Conservation (phyloP, 805 yeast species). For the Isabelozyma pseudorhagii region DNA sequence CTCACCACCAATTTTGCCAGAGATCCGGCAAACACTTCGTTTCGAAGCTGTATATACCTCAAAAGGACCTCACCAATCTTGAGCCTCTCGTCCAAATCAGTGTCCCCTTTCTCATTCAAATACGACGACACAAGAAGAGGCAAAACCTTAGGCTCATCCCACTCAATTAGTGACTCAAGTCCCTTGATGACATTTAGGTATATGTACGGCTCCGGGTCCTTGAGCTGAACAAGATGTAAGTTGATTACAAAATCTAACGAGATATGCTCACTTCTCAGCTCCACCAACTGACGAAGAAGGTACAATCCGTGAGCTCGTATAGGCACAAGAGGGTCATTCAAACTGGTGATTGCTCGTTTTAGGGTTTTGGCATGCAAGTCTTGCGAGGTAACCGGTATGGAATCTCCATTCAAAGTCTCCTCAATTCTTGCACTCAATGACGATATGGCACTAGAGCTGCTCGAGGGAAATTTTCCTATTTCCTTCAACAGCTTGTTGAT, state of each 20-base stretch:
- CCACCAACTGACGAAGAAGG: slow-evolving; percentile 54
- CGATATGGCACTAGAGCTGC: slow-evolving; percentile 9
- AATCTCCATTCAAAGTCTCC: slow-evolving; percentile 23
- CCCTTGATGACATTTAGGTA: slow-evolving; percentile 84
- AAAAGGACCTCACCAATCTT: slow-evolving; percentile 79
- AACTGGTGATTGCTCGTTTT: slow-evolving; percentile 58
- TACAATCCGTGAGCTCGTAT: slow-evolving; percentile 83
- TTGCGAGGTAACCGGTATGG: slow-evolving; percentile 11
- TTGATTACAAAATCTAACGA: slow-evolving; percentile 52
- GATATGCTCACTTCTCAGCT: slow-evolving; percentile 48
- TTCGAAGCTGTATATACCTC: slow-evolving; percentile 50
- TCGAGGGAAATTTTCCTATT: slow-evolving; percentile 4
- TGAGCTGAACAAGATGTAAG: slow-evolving; percentile 61
- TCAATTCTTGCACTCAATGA: slow-evolving; percentile 30
- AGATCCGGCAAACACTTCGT: slow-evolving; percentile 46
- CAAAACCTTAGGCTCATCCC: slow-evolving; percentile 35
- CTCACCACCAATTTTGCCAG: slow-evolving; percentile 42
- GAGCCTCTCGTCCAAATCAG: slow-evolving; percentile 62
- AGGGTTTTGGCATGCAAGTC: slow-evolving; percentile 40
- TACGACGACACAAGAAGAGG: slow-evolving; percentile 39
- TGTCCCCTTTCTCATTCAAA: slow-evolving; percentile 15
- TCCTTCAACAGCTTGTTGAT: slow-evolving; percentile 21
- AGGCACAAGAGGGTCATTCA: slow-evolving; percentile 80
- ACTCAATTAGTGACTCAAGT: slow-evolving; percentile 55
- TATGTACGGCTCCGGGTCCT: slow-evolving; percentile 82